phyloP scores from a whole-genome alignment of 306 rosid species.

The Hylodesmum podocarpum region DNA sequence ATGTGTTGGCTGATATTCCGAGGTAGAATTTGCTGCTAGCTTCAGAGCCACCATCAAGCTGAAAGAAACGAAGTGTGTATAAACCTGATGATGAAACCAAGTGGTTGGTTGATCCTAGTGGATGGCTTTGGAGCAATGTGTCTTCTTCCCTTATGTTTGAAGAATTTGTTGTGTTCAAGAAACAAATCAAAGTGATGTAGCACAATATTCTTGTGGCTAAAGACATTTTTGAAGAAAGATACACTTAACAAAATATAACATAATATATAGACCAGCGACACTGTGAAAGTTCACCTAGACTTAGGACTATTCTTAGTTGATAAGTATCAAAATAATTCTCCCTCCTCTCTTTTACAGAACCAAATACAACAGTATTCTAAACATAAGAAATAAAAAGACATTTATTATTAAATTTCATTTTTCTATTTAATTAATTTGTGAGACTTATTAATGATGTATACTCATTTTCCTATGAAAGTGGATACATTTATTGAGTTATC shows the following conservation, averaged over 20 bases:
- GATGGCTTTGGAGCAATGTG: conserved; percentile 7
- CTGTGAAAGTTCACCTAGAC: not conserved
- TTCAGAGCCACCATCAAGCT: not conserved
- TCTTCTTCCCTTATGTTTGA: conserved; percentile 10
- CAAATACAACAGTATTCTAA: no score
- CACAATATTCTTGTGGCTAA: not conserved
- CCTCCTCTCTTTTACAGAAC: no score
- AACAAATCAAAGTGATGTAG: not conserved
- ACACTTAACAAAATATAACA: not conserved
- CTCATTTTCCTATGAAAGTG: no score
- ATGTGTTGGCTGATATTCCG: not conserved
- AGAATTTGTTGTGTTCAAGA: not conserved
- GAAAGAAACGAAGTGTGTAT: conserved; percentile 4
- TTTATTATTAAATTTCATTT: no score
- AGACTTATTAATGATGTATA: no score
- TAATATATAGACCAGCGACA: no score
- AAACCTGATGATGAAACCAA: not conserved
- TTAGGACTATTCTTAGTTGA: no score
- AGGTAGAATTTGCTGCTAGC: not conserved
- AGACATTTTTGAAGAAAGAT: not conserved
- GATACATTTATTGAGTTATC: no score
- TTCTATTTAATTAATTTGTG: no score
- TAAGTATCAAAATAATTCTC: no score
- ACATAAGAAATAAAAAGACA: no score
- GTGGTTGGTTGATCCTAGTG: not conserved